Percentiles rank a stretch among this genome's conserved stretches.
Conservation (phyloP, 108 stramenopile species). For the Discostella pseudostelligera region DNA sequence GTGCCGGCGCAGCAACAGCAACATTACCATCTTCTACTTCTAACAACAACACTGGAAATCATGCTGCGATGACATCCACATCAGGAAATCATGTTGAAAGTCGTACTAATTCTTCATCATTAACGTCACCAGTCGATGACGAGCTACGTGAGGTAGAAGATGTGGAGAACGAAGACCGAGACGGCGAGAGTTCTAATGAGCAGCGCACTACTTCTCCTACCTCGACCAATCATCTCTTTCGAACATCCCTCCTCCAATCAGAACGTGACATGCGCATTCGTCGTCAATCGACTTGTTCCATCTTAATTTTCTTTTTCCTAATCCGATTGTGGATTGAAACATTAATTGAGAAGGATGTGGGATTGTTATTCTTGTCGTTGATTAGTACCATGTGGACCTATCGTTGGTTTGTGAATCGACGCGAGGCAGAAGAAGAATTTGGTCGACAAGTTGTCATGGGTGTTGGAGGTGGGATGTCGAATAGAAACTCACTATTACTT, state of each 20-base stretch:
- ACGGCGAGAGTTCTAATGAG: not conserved
- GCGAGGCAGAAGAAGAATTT: conserved; percentile 75
- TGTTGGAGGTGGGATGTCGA: not conserved
- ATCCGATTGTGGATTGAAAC: conserved; percentile 84
- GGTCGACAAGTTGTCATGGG: conserved; percentile 54
- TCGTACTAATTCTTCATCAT: too few relatives aligned
- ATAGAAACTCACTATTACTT: not conserved
- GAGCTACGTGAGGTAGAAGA: not conserved
- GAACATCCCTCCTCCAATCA: conserved; percentile 40
- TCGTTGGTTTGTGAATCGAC: conserved; percentile 58
- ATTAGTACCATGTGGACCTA: conserved; percentile 74
- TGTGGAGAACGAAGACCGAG: not conserved
- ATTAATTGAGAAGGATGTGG: conserved; percentile 56
- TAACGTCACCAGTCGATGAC: not conserved
- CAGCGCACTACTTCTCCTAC: conserved; percentile 13
- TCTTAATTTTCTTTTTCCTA: conserved; percentile 69
- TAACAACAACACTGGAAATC: not conserved
- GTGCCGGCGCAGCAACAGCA: too few relatives aligned
- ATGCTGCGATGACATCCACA: not conserved
- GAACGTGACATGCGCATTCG: conserved; percentile 71
- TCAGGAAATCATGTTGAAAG: not conserved
- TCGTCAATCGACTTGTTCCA: conserved; percentile 62
- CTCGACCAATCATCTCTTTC: conserved; percentile 33
- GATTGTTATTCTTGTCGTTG: conserved; percentile 60
- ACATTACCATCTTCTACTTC: too few relatives aligned